These are phyloP conservation scores for Fusarium dimerum DNA, from an alignment of 2,329 filamentous ascomycete genomes.

Conservation along the genomic window DNA sequence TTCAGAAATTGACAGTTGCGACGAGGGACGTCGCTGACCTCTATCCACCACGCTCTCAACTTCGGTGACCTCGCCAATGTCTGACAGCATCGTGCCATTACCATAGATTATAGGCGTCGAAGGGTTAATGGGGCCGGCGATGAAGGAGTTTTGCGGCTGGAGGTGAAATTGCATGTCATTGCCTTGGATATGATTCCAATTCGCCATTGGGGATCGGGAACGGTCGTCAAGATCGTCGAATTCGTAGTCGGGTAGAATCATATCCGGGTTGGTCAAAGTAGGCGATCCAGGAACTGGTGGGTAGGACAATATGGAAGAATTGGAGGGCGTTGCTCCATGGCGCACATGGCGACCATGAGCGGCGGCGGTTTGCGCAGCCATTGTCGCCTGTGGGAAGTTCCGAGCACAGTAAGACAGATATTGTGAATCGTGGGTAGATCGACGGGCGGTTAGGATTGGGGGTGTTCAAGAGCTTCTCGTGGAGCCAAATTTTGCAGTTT, in stretches of 20 bases:
- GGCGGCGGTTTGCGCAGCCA: constrained; percentile 34
- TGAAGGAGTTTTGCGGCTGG: constrained; percentile 39
- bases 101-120: constrained; percentile 68
- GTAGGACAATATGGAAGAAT: constrained; percentile 37
- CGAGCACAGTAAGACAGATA: constrained; percentile 1
- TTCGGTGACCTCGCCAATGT: constrained; percentile 61
- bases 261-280: constrained; percentile 88
- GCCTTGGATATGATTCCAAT: constrained; percentile 52
- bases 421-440: neutral
- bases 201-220: constrained; percentile 52
- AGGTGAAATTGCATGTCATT: constrained; percentile 43
- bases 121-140: constrained; percentile 48
- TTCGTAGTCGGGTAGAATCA: constrained; percentile 83
- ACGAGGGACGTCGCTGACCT: constrained; percentile 40
- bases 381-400: constrained; percentile 13
- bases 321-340: constrained; percentile 28
- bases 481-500: too few species aligned
- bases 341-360: constrained; percentile 30
- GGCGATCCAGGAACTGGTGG: constrained; percentile 68
- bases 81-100: constrained; percentile 69
- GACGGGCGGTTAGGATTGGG: neutral
- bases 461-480: too few species aligned
- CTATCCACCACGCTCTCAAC: constrained; percentile 52
- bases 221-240: constrained; percentile 54
- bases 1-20: constrained; percentile 35